A percentile compares a stretch with the other conserved stretches of the same genome.
Conservation (phyloP, 805 yeast genomes). For the Monosporozyma yasuniensis region DNA sequence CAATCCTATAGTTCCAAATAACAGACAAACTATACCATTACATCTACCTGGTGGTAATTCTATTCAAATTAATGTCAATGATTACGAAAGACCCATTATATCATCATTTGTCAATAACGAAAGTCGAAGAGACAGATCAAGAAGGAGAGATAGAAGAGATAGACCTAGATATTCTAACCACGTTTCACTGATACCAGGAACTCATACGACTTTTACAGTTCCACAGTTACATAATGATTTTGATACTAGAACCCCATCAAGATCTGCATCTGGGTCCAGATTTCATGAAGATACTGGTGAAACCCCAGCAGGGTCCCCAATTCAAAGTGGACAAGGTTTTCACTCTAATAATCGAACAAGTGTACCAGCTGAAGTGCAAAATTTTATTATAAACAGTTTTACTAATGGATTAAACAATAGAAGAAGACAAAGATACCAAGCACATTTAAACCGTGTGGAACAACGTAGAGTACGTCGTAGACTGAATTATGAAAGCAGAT, state of each 20-base stretch:
- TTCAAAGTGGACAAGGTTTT: too few species aligned
- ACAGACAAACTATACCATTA: conserved; percentile 6
- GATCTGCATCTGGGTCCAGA: too few species aligned
- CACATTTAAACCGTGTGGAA: neutral
- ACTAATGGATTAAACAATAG: neutral
- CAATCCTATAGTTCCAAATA: conserved; percentile 8
- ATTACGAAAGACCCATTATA: conserved; percentile 19
- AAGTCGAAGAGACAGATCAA: neutral
- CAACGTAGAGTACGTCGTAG: neutral
- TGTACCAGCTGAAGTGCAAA: neutral
- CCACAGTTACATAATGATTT: too few species aligned
- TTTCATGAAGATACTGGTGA: neutral
- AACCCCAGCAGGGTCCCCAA: too few species aligned
- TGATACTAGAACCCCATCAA: too few species aligned
- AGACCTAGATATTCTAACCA: neutral
- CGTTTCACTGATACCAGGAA: neutral
- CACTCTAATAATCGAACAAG: too few species aligned
- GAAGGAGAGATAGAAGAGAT: neutral
- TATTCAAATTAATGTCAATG: conserved; percentile 14
- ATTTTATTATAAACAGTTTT: neutral
- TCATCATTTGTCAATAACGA: conserved; percentile 11
- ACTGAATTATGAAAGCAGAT: neutral
- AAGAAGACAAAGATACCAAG: neutral
- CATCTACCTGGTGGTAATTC: conserved; percentile 24
- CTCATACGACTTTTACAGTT: too few species aligned